Percentiles rank a stretch among this genome's conserved stretches.
These are phyloP conservation scores for Berkeleyomyces basicola DNA, from an alignment of 2,329 filamentous ascomycete species.

Conservation along the genomic window DNA sequence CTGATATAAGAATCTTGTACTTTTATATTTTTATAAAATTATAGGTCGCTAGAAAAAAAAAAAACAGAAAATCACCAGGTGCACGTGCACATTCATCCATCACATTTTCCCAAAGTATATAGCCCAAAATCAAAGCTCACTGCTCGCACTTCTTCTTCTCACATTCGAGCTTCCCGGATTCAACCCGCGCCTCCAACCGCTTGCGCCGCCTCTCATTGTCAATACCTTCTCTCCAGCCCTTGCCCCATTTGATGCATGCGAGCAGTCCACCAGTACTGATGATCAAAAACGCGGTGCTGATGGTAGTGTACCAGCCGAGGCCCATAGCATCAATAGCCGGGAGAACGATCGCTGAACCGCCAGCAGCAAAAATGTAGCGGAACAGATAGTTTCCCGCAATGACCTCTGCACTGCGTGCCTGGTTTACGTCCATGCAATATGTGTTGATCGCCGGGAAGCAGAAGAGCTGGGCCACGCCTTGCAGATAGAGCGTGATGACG, in stretches of 20 bases:
- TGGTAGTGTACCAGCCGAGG: conserved; percentile 67
- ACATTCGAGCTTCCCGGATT: background rate
- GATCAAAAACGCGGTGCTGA: conserved; percentile 28
- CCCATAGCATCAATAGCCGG: conserved; percentile 60
- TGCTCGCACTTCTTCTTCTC: background rate
- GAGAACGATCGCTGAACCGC: conserved; percentile 53
- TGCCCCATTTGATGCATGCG: conserved; percentile 25
- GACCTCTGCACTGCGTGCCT: conserved; percentile 51
- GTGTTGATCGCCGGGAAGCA: conserved; percentile 63
- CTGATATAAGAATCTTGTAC: too few relatives aligned
- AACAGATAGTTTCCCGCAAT: conserved; percentile 68
- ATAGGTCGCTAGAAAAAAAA: too few relatives aligned
- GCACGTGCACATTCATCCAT: too few relatives aligned
- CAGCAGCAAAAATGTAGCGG: conserved; percentile 57
- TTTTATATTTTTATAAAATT: too few relatives aligned
- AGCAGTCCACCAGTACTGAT: conserved; percentile 10
- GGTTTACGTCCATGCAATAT: conserved; percentile 73
- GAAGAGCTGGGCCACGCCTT: conserved; percentile 58
- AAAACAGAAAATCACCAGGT: too few relatives aligned
- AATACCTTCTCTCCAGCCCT: conserved; percentile 24
- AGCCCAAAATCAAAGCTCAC: background rate
- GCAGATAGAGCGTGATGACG: conserved; percentile 56
- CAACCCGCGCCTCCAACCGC: conserved; percentile 4
- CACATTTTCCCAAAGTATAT: too few relatives aligned
- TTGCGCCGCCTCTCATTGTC: conserved; percentile 15